Base-by-base conservation (phyloP, 352 stramenopile genomes). In the Halophytophthora polymorphica region DNA sequence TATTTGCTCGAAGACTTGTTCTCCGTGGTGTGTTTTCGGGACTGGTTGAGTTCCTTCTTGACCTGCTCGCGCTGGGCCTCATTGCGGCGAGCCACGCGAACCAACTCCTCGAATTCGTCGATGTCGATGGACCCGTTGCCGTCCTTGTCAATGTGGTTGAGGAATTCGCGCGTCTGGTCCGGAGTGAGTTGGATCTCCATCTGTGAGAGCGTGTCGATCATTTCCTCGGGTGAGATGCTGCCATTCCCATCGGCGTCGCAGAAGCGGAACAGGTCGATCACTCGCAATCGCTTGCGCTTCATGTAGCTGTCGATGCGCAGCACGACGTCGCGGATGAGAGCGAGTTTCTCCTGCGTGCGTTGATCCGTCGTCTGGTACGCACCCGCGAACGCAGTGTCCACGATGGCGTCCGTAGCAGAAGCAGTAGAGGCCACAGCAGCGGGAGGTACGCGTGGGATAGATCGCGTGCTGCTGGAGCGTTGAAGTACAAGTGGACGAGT, bases 231-330 rank as follows among this genome's bases (percentile, higher is more conserved):
- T 22, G 81, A 90, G 48, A 93, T 93, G 37, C 74, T 88, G 7
- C 76, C 78, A 34, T 88, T 90, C 37, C 77, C 71, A 39, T 94
- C 82, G 2, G 79, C 71, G 42, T 94, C 83, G 21, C 81, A 94
- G 45, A 88, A 92, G n/a, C 79, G 81, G 53, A 92, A 92, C 18
- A 94, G 66, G 41, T 92, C 84, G 60, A 92, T 90, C 25, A 92
- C 80, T 8, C 80, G 82, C 19, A 94, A 59, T 10, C 75, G 83
- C 59, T 92, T 94, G 39, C 82, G 79, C 56, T 87, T 88, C 68
- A 94, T 87, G 70, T 91, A 89, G 31, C 62, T 71, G 49, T 92
- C 83, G 45, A 94, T 94, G 14, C 81, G 83, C 41, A 80, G 66
- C 14, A 91, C 82, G 28, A 94, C 75, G 28, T 88, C 73, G 46